Conservation (phyloP, 2,329 filamentous ascomycete species). For the Beauveria medogensis region DNA sequence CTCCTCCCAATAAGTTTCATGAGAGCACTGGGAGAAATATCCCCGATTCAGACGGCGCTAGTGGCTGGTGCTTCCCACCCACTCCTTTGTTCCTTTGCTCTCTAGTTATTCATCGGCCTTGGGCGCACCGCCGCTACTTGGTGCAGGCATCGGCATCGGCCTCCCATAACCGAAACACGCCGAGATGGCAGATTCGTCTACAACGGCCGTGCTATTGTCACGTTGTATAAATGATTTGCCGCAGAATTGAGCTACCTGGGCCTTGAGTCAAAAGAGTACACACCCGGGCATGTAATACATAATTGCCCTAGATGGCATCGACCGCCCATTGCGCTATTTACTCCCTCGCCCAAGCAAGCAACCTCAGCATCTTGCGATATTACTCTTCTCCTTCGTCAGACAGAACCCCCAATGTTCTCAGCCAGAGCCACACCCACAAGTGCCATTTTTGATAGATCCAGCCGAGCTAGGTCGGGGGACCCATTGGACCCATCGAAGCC, state of each 20-base stretch:
- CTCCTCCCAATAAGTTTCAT: not conserved
- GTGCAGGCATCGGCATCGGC: not conserved
- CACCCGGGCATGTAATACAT: not conserved
- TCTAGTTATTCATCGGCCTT: not conserved
- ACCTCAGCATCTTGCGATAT: not conserved
- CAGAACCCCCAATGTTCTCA: not conserved
- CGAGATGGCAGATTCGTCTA: conserved; percentile 6
- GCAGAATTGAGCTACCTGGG: not conserved
- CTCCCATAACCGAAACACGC: conserved; percentile 7
- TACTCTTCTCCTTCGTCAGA: conserved; percentile 1
- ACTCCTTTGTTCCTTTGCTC: not conserved
- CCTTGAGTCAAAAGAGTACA: not conserved
- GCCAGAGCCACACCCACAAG: not conserved
- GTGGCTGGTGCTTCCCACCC: not conserved
- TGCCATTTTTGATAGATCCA: not conserved
- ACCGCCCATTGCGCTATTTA: not conserved
- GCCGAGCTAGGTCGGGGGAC: not conserved
- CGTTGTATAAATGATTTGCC: not conserved
- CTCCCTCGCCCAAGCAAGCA: not conserved
- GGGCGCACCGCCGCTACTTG: not conserved
- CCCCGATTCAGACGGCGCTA: conserved; percentile 5
- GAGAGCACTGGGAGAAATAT: not conserved
- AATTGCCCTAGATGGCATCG: not conserved
- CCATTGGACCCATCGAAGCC: not conserved
- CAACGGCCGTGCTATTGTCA: not conserved